These are phyloP conservation scores for Amaranthus cruentus DNA, from an alignment of 148 eudicot species.

Conservation along the genomic window DNA sequence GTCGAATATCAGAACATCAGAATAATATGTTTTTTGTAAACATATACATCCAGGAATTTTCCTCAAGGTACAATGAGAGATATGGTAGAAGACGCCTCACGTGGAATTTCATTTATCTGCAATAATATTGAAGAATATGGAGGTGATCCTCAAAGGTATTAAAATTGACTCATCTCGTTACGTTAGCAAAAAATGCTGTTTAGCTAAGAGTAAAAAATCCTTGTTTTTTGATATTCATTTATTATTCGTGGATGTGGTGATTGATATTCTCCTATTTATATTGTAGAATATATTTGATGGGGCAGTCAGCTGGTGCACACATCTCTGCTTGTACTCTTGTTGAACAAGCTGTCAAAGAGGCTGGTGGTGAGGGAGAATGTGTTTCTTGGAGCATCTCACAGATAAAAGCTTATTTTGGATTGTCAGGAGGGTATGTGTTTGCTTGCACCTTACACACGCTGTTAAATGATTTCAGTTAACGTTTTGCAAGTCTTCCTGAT, in stretches of 20 bases:
- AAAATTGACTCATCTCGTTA: background rate
- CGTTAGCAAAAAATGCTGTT: background rate
- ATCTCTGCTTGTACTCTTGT: constrained; percentile 83
- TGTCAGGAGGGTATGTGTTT: constrained; percentile 82
- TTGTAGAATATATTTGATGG: constrained; percentile 81
- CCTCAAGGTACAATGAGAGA: constrained; percentile 93
- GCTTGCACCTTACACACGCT: constrained; percentile 5
- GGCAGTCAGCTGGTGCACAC: constrained; percentile 99
- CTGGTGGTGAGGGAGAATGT: constrained; percentile 45
- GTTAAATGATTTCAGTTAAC: background rate
- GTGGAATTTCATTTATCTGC: constrained; percentile 86
- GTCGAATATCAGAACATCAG: background rate
- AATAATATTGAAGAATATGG: constrained; percentile 92
- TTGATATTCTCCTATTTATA: constrained; percentile 1
- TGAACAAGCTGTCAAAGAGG: constrained; percentile 83
- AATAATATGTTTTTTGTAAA: background rate
- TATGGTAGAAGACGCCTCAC: constrained; percentile 86
- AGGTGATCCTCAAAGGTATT: constrained; percentile 91
- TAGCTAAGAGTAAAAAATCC: no score
- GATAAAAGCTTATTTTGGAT: constrained; percentile 84
- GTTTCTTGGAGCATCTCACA: constrained; percentile 82
- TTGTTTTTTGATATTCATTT: background rate
- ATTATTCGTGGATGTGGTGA: background rate
- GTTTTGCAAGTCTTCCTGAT: background rate
- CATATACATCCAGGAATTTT: constrained; percentile 59